Evolutionary conservation across 2,329 filamentous ascomycete species (phyloP).

Genomic region (Thyridium curvatum): DNA sequence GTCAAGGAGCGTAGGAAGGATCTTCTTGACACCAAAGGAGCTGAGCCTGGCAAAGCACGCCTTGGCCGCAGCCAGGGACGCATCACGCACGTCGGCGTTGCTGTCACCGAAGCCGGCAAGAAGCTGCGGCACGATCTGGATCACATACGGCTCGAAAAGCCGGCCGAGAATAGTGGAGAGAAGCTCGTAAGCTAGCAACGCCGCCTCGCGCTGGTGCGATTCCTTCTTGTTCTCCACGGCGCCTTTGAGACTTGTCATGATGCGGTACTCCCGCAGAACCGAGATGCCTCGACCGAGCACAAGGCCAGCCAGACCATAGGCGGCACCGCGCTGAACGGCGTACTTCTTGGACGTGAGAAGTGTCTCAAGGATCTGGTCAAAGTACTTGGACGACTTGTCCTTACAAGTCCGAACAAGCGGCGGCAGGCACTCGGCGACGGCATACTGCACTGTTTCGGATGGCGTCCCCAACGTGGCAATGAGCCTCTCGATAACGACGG

Average conservation of each 20-base stretch:
- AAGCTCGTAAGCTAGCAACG: conserved; percentile 85
- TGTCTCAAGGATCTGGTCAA: conserved; percentile 73
- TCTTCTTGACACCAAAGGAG: conserved; percentile 92
- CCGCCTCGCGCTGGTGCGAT: conserved; percentile 78
- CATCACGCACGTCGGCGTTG: conserved; percentile 84
- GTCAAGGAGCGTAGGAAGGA: conserved; percentile 83
- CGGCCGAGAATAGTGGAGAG: conserved; percentile 80
- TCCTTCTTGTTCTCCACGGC: conserved; percentile 97
- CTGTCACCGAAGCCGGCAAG: conserved; percentile 84
- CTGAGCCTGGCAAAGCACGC: conserved; percentile 89
- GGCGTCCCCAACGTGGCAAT: conserved; percentile 86
- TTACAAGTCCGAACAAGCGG: conserved; percentile 79
- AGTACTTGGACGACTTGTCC: conserved; percentile 72
- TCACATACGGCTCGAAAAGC: conserved; percentile 92
- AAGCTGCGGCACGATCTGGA: conserved; percentile 88
- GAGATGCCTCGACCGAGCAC: conserved; percentile 82
- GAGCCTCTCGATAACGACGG: conserved; percentile 79
- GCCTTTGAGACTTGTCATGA: conserved; percentile 73
- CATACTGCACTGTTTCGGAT: conserved; percentile 94
- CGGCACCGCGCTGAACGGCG: conserved; percentile 84
- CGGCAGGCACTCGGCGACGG: conserved; percentile 88
- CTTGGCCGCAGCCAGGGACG: conserved; percentile 88
- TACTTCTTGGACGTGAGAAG: conserved; percentile 87
- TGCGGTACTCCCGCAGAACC: conserved; percentile 75
- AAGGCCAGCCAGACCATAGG: conserved; percentile 88